Conservation (phyloP, 768 basidiomycete species). For the Galerina sulciceps region DNA sequence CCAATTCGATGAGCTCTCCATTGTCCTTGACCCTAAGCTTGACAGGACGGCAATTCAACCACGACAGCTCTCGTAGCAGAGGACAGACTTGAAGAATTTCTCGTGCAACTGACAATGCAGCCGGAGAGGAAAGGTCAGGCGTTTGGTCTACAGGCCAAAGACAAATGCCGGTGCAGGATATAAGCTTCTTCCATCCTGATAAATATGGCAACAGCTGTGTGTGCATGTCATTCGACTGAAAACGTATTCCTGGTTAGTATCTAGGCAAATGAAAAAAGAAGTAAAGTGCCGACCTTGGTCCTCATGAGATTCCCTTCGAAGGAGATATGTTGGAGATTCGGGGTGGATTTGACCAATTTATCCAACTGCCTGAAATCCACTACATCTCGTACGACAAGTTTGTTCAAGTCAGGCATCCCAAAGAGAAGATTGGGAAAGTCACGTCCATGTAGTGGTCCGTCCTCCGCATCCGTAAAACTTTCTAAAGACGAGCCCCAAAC, state of each 20-base stretch:
- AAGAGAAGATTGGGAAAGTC: conserved; percentile 3
- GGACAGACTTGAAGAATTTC: conserved; percentile 4
- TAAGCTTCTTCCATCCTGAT: not conserved
- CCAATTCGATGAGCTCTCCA: not conserved
- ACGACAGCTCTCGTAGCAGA: conserved; percentile 2
- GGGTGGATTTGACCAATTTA: conserved; percentile 8
- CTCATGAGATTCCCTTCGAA: not conserved
- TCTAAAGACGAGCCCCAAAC: conserved; percentile 12
- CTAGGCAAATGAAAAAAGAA: too few species aligned
- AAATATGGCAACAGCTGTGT: not conserved
- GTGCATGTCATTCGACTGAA: not conserved
- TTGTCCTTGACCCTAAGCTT: not conserved
- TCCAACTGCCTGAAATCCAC: conserved; percentile 5
- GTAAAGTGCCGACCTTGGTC: too few species aligned
- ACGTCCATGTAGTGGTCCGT: not conserved
- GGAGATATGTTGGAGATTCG: conserved; percentile 9
- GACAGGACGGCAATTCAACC: not conserved
- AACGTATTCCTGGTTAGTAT: too few species aligned
- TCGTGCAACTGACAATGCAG: not conserved
- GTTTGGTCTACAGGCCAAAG: conserved; percentile 9
- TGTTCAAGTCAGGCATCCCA: conserved; percentile 6
- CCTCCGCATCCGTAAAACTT: not conserved
- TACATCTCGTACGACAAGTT: conserved; percentile 7
- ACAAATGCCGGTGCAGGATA: not conserved
- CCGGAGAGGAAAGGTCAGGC: not conserved